phyloP scores from a whole-genome alignment of 108 stramenopile species.

The Phaeodactylum tricornutum region DNA sequence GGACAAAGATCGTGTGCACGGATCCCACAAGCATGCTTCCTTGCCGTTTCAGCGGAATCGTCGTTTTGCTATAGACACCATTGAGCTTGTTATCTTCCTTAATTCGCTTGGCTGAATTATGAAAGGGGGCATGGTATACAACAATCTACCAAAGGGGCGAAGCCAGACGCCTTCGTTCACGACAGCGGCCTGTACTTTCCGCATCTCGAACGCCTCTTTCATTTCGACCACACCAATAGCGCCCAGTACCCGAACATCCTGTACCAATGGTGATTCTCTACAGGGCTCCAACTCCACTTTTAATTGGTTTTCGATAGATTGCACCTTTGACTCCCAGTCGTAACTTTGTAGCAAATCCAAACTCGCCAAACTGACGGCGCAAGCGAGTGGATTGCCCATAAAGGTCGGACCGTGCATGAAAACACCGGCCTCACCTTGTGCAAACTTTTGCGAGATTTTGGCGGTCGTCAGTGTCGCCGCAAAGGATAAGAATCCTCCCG shows the following conservation, averaged over 20 bases:
- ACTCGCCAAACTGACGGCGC: constrained; percentile 60
- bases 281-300: constrained; percentile 34
- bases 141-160: constrained; percentile 71
- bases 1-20: no score
- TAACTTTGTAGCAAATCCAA: constrained; percentile 37
- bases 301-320: constrained; percentile 38
- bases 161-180: constrained; percentile 81
- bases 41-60: no score
- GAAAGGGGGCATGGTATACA: constrained; percentile 83
- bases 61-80: constrained; percentile 17
- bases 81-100: constrained; percentile 28
- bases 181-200: constrained; percentile 32
- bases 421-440: no score
- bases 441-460: constrained; percentile 43
- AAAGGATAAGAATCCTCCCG: constrained; percentile 70
- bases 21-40: no score
- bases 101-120: constrained; percentile 29
- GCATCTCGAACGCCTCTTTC: constrained; percentile 59
- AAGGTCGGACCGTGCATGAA: constrained; percentile 84
- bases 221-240: constrained; percentile 83
- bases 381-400: constrained; percentile 79
- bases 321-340: constrained; percentile 39
- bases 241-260: constrained; percentile 75
- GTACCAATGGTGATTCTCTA: constrained; percentile 34
- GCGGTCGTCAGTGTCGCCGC: constrained; percentile 63